phyloP scores from a whole-genome alignment of 176 grass and related monocot genomes.

The Aegilops bicornis region DNA sequence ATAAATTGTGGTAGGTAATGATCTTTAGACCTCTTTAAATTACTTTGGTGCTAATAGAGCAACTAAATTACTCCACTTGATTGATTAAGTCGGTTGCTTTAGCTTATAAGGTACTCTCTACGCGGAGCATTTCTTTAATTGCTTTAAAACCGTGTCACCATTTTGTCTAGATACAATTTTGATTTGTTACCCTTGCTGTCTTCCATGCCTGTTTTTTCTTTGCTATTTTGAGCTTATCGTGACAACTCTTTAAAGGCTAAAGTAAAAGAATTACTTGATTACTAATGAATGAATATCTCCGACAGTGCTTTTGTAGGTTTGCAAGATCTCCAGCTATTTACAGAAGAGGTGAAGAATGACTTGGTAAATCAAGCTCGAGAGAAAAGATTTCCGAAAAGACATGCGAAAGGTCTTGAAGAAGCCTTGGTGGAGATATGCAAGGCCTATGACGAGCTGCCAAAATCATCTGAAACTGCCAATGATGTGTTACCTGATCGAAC shows the following conservation, averaged over 20 bases:
- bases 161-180: constrained; percentile 11
- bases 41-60: neutral
- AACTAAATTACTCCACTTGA: neutral
- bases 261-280: constrained; percentile 22
- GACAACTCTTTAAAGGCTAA: constrained; percentile 1
- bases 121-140: constrained; percentile 16
- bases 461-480: constrained; percentile 47
- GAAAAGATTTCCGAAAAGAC: constrained; percentile 65
- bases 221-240: constrained; percentile 14
- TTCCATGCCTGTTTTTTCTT: neutral
- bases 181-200: constrained; percentile 18
- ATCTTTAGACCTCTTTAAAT: constrained; percentile 16
- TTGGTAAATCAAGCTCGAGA: constrained; percentile 53
- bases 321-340: constrained; percentile 86
- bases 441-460: constrained; percentile 60
- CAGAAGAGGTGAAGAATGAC: constrained; percentile 63
- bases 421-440: constrained; percentile 91
- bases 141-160: neutral
- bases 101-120: neutral
- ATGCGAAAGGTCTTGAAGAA: constrained; percentile 51
- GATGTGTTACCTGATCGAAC: constrained; percentile 25
- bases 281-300: constrained; percentile 34
- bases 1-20: neutral
- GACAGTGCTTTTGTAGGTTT: constrained; percentile 78
- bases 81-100: neutral